Evolutionary conservation across 257 asterid genomes (phyloP).

Genomic region (Paulownia fortunei): DNA sequence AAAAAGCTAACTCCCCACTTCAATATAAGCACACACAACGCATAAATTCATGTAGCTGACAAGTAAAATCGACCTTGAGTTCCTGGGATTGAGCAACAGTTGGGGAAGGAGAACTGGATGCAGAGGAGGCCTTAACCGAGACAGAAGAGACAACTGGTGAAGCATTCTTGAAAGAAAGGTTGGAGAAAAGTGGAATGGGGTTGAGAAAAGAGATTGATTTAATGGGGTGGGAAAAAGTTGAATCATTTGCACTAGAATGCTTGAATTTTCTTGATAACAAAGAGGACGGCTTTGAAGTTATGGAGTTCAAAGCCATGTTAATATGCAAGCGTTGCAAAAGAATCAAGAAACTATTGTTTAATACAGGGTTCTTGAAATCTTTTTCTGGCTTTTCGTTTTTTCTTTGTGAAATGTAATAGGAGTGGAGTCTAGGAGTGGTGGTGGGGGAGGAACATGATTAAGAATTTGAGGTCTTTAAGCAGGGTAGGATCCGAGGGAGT

Average conservation of each 20-base stretch:
- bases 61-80: slow-evolving; percentile 58
- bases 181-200: slow-evolving; percentile 43
- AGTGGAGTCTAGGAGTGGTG: slow-evolving; percentile 6
- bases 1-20: slow-evolving; percentile 19
- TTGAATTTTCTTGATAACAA: slow-evolving; percentile 33
- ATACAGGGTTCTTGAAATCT: not conserved
- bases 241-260: slow-evolving; percentile 29
- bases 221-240: slow-evolving; percentile 18
- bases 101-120: slow-evolving; percentile 59
- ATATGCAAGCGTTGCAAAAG: not conserved
- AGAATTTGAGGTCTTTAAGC: slow-evolving; percentile 27
- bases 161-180: slow-evolving; percentile 35
- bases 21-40: not conserved
- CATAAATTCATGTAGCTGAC: not conserved
- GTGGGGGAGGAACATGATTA: not conserved
- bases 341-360: not conserved
- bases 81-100: slow-evolving; percentile 59
- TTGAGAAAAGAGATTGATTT: slow-evolving; percentile 44
- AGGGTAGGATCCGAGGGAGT: not conserved
- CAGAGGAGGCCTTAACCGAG: slow-evolving; percentile 52
- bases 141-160: slow-evolving; percentile 28
- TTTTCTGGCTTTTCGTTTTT: not conserved
- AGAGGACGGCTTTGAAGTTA: slow-evolving; percentile 42
- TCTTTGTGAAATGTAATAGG: not conserved
- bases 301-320: slow-evolving; percentile 51